Evolutionary conservation across 176 grass and related monocot species (phyloP).

Genomic region (Alopecurus myosuroides): DNA sequence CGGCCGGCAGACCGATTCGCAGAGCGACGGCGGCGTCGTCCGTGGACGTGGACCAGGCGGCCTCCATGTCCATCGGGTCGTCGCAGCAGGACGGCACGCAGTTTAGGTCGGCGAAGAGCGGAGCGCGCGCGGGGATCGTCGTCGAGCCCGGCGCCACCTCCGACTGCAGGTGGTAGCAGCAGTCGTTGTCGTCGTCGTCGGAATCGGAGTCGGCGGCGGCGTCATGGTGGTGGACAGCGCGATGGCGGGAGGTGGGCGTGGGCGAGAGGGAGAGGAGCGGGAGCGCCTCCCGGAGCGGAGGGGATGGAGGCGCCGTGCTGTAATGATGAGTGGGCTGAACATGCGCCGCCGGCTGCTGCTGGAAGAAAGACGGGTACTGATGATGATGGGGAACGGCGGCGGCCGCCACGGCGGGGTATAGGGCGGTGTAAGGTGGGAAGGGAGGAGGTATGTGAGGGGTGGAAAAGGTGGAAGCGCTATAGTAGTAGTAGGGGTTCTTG

Average conservation of each 20-base stretch:
- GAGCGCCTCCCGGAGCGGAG: slow-evolving; percentile 76
- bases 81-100: slow-evolving; percentile 42
- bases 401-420: slow-evolving; percentile 2
- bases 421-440: slow-evolving; percentile 3
- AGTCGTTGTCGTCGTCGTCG: slow-evolving; percentile 31
- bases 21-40: slow-evolving; percentile 71
- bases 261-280: slow-evolving; percentile 81
- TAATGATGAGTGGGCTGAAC: background rate
- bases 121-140: background rate
- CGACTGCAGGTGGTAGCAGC: slow-evolving; percentile 13
- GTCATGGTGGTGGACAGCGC: background rate
- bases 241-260: background rate
- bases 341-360: background rate
- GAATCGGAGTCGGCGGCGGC: slow-evolving; percentile 18
- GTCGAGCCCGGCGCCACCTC: background rate
- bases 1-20: slow-evolving; percentile 62
- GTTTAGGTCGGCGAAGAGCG: slow-evolving; percentile 52
- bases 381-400: background rate
- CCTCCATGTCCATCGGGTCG: slow-evolving; percentile 65
- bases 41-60: slow-evolving; percentile 3
- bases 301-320: slow-evolving; percentile 44
- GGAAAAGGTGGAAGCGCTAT: slow-evolving; percentile 31
- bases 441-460: slow-evolving; percentile 20
- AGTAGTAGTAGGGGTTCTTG: slow-evolving; percentile 63
- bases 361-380: slow-evolving; percentile 36